Evolutionary conservation across 495 filamentous ascomycete genomes (phyloP).

Genomic region (Platismatia glauca): DNA sequence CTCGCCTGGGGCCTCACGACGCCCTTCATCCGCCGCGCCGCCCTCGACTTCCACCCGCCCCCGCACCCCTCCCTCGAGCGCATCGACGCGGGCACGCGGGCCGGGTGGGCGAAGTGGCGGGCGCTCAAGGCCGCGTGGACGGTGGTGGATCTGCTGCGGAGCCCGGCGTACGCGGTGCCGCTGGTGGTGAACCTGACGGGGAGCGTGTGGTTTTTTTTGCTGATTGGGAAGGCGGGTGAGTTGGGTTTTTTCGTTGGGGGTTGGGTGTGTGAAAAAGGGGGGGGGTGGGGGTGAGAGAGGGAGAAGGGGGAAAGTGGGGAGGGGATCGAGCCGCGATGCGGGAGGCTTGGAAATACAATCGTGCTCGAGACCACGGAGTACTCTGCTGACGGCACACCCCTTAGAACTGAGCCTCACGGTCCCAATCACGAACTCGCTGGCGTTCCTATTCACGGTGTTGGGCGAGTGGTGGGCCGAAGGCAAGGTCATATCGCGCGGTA

Average conservation of each 20-base stretch:
- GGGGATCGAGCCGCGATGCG: background rate
- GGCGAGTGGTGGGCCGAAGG: constrained; percentile 92
- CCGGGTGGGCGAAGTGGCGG: constrained; percentile 17
- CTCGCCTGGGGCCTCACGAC: constrained; percentile 70
- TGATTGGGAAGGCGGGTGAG: constrained; percentile 59
- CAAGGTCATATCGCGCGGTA: constrained; percentile 75
- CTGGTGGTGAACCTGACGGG: constrained; percentile 86
- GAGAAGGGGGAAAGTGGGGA: background rate
- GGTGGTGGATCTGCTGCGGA: constrained; percentile 66
- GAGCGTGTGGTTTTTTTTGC: constrained; percentile 92
- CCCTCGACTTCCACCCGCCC: constrained; percentile 46
- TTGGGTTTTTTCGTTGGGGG: background rate
- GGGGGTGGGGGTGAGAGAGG: background rate
- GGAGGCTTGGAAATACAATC: background rate
- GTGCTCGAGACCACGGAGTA: background rate
- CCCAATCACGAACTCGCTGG: constrained; percentile 86
- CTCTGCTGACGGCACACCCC: background rate
- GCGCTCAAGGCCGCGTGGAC: constrained; percentile 50
- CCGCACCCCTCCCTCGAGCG: constrained; percentile 21
- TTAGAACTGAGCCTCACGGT: constrained; percentile 86
- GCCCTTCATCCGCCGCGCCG: constrained; percentile 51
- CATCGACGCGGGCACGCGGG: constrained; percentile 11
- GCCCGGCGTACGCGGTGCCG: constrained; percentile 76
- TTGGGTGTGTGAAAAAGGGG: background rate
- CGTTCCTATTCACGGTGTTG: constrained; percentile 89